These are phyloP conservation scores for Citrus cavaleriei DNA, from an alignment of 345 rosid species.

Conservation along the genomic window DNA sequence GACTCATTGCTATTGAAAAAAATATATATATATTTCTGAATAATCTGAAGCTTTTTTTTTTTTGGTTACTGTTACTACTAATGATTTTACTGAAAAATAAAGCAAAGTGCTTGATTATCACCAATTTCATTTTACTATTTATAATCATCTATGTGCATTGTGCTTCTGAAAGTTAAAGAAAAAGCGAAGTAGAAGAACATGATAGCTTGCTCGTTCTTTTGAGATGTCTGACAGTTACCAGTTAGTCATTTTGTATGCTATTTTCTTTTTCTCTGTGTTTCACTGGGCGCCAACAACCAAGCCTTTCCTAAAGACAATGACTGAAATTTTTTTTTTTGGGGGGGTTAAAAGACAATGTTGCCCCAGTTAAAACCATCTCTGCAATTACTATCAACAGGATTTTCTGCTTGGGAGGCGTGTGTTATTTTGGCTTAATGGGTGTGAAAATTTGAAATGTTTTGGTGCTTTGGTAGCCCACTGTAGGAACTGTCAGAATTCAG, in stretches of 20 bases:
- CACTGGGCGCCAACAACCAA: not conserved
- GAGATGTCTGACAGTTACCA: slow-evolving; percentile 8
- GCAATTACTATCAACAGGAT: not conserved
- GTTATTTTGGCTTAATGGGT: not conserved
- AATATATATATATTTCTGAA: slow-evolving; percentile 3
- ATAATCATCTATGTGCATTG: not conserved
- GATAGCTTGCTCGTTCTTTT: slow-evolving; percentile 5
- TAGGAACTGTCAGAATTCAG: not conserved
- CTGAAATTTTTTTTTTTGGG: not conserved
- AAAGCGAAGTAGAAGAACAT: not conserved
- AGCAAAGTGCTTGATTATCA: slow-evolving; percentile 7
- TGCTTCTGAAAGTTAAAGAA: not conserved
- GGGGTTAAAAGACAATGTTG: not conserved
- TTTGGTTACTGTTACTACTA: not conserved
- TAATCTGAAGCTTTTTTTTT: slow-evolving; percentile 17
- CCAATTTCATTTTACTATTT: not conserved
- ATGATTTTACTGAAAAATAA: slow-evolving; percentile 32
- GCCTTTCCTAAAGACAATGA: not conserved
- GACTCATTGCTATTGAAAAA: slow-evolving; percentile 9
- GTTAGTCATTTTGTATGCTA: not conserved
- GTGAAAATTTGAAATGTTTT: not conserved
- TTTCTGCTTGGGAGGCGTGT: not conserved
- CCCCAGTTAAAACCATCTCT: not conserved
- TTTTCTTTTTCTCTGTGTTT: slow-evolving; percentile 4
- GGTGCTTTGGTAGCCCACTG: not conserved